Base-by-base conservation (phyloP, 331 rosid species). In the Dryas integrifolia region DNA sequence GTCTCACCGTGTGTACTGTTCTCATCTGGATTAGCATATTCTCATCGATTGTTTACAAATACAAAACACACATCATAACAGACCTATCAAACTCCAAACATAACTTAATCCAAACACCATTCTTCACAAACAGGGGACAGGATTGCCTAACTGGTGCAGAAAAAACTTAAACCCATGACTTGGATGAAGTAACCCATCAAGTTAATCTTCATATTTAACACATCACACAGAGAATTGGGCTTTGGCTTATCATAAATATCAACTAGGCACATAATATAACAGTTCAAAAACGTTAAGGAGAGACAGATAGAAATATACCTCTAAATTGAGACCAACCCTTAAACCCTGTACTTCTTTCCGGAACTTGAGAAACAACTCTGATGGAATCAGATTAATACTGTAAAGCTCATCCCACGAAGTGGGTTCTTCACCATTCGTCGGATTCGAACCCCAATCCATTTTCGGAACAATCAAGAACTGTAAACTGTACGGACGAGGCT, bases 281-380 rank as follows among this genome's bases (percentile, higher is more conserved):
- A 30, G 0, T 9, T 50, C 0, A 68, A 63, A 35, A 57, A 7
- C 15, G 1, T 9, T 8, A 56, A 56, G 48, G 6, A 44, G 4
- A 0, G 10, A 10, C 0, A 59, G 10, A 10, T 0, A 59, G 11
- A 71, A 57, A 35, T 18, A n/a, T 79, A 91, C 98, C 98, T 94
- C 98, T 87, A 94, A 72, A 61, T 94, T 94, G 82, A 88, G 77
- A 73, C 95, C 98, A 70, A 89, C 86, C 57, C 97, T 93, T 71
- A 94, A 58, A 63, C 95, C 92, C 77, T 89, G 95, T 6, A 80
- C n/a, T 63, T 89, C 86, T 83, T 91, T 94, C 57, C 98, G 92
- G 77, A 94, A 94, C 88, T 94, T 94, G 69, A 91, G 70, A 65
- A 89, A 86, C 65, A 91, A 81, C 83, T 91, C 97, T 0, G 98